Evolutionary conservation across 805 yeast genomes (phyloP).

Genomic region (Saturnispora kantuleensis): DNA sequence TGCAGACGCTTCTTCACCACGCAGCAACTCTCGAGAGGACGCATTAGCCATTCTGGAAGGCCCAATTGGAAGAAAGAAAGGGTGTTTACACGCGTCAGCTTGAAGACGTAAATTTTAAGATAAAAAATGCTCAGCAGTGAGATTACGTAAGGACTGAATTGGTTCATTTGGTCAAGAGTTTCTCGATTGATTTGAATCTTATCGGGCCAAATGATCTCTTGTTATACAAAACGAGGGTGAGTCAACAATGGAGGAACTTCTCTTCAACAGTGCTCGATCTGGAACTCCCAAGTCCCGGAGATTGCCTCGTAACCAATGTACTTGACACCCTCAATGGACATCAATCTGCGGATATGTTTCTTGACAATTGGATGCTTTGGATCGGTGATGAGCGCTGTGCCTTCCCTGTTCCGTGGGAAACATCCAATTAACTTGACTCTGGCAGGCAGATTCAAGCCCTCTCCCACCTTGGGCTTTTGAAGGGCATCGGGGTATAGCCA

Average conservation of each 20-base stretch:
- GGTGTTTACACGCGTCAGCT: no score
- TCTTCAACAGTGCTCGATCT: slow-evolving; percentile 31
- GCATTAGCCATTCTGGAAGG: no score
- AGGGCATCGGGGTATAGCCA: slow-evolving; percentile 63
- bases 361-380: slow-evolving; percentile 62
- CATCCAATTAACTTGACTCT: slow-evolving; percentile 68
- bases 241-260: not conserved
- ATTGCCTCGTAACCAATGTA: slow-evolving; percentile 72
- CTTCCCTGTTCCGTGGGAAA: slow-evolving; percentile 67
- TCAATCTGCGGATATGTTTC: slow-evolving; percentile 59
- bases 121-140: no score
- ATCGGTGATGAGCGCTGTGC: slow-evolving; percentile 65
- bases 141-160: no score
- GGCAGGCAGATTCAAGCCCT: slow-evolving; percentile 75
- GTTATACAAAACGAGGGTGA: not conserved
- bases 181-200: no score
- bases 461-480: slow-evolving; percentile 54
- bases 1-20: no score
- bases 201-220: not conserved
- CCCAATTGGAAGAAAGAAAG: no score
- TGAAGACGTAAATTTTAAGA: no score
- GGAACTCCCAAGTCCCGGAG: slow-evolving; percentile 64
- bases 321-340: slow-evolving; percentile 45
- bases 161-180: no score
- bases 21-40: no score